Evolutionary conservation across 2,329 filamentous ascomycete species (phyloP), one percentile per base, ranked within the genome.

Genomic region (Xylaria digitata): DNA sequence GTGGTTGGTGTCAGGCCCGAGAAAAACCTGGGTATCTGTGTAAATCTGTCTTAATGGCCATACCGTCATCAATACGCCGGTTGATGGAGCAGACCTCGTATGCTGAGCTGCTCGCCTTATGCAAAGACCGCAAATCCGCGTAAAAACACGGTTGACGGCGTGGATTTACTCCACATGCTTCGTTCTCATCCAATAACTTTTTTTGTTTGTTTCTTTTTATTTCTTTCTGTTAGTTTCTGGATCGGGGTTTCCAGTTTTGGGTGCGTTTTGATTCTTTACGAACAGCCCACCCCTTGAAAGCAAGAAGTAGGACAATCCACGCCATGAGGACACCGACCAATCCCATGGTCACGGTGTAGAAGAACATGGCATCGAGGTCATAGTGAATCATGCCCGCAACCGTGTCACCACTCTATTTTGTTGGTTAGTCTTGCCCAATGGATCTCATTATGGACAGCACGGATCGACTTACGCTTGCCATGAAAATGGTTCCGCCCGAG

Each of bases 331-430:
- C 84, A 1, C 90, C 91, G 1, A 93, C 92, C 6, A 96, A 77
- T 1, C 94, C 95, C 87, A 96, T 92, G 9, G 89, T 92, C 40
- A 97, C 87, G 0, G 93, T 97, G 80, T 97, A 97, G 68, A 93
- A 88, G 79, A 97, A 96, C 94, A 97, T 97, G 70, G 92, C 92
- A 75, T 97, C 92, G 17, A 97, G 82, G 3, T 89, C 80, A 75
- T 94, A 90, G 63, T 86, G 85, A 66, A 94, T 90, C 82, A 97
- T 92, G n/a, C 89, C 88, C 9, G 84, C 78, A 30, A 97, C 87
- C 0, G 91, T 91, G 75, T 96, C 93, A 63, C 87, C 87, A 68
- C 92, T 91, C 89, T 92, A 68, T 54, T 54, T n/a, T 15, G 19
- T 23, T 32, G 13, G 42, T 72, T 66, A 69, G 70, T 59, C 19